Percentiles rank a stretch among this genome's conserved stretches.
Evolutionary conservation across 176 grass and related monocot genomes (phyloP).

Genomic region (Paspalum vaginatum): DNA sequence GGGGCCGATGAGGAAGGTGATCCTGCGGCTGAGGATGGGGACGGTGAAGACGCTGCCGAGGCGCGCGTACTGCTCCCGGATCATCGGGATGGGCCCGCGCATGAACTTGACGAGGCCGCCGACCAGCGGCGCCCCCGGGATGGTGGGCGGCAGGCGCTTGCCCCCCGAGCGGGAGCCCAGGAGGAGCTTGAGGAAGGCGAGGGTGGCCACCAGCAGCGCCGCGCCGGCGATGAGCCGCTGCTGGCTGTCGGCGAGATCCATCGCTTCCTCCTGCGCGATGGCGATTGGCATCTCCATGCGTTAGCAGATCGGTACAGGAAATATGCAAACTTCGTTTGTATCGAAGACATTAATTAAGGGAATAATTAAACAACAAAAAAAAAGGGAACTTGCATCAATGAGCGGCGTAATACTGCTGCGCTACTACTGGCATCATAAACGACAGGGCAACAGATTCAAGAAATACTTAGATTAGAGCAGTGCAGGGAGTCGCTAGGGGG

Average conservation of each 20-base stretch:
- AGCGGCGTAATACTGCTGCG: too few relatives aligned
- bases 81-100: slow-evolving; percentile 81
- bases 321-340: background rate
- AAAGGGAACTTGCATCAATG: background rate
- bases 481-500: too few relatives aligned
- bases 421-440: too few relatives aligned
- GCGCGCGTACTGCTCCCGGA: slow-evolving; percentile 73
- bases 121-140: slow-evolving; percentile 57
- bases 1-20: slow-evolving; percentile 85
- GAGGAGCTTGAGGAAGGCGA: slow-evolving; percentile 61
- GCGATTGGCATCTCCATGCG: background rate
- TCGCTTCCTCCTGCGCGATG: slow-evolving; percentile 12
- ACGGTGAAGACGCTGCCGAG: slow-evolving; percentile 89
- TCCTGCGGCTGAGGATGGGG: slow-evolving; percentile 55
- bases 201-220: slow-evolving; percentile 52
- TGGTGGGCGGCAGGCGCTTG: slow-evolving; percentile 69
- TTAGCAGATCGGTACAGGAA: background rate
- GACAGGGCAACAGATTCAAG: too few relatives aligned
- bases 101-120: slow-evolving; percentile 78
- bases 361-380: background rate
- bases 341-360: slow-evolving; percentile 3
- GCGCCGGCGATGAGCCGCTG: slow-evolving; percentile 49
- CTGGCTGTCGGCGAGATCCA: slow-evolving; percentile 66
- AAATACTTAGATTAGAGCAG: too few relatives aligned
- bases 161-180: slow-evolving; percentile 12